Base-by-base conservation (phyloP, 306 rosid genomes). In the Medicago lupulina region DNA sequence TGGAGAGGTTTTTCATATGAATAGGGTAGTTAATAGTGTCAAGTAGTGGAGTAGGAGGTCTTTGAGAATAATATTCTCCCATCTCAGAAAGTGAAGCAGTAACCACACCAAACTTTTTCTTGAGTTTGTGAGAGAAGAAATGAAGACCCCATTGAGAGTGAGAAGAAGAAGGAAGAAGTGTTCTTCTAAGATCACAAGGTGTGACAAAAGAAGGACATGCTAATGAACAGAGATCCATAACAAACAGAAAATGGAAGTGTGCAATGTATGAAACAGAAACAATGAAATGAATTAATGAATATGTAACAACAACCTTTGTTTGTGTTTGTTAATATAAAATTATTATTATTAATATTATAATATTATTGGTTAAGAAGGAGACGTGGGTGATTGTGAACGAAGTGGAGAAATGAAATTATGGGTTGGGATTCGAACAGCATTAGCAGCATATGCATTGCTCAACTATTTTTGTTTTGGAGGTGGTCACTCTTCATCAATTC, bases 1-100 rank as follows among this genome's bases (percentile, higher is more conserved):
- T 63, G 60, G 99, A 92, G 53, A 92, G 90, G 77, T 96, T 96
- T 78, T 96, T 96, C 98, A 96, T 90, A 64, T 96, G 99, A 79
- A 96, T 87, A 67, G 99, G 98, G 76, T 87, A 90, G 81, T 90
- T 96, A 62, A 92, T 69, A 25, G 99, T 96, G 80, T 96, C 99
- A 73, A 96, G 67, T 12, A 96, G 83, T 57, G 99, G 98, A 73
- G 99, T 96, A 36, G 97, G 96, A 7, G 97, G 99, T 76, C 97
- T 88, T 47, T 85, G 88, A 3, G 97, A 85, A 51, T 87, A 79
- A 70, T 89, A 96, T 61, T 92, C 98, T 2, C 79, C 98, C 1
- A 14, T 87, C 64, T 89, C 98, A 47, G 99, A 85, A 12, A 89
- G 85, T 72, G 99, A 89, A 55, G 98, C 97, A 85, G 73, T 76